Evolutionary conservation across 2,329 filamentous ascomycete species (phyloP), one percentile per base, ranked within the genome.

Genomic region (Nemania diffusa): DNA sequence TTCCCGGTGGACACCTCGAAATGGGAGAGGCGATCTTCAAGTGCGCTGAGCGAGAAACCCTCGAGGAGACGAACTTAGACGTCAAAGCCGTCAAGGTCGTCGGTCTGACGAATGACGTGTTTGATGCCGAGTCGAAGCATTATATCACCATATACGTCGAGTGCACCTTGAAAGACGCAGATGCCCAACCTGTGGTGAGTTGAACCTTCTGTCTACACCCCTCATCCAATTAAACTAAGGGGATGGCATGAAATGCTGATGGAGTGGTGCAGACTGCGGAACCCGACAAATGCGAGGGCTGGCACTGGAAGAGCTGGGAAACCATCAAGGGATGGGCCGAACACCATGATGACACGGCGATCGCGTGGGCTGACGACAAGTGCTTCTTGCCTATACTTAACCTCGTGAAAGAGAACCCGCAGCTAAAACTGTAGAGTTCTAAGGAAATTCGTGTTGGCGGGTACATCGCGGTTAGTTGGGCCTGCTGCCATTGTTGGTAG

Each of bases 1-100:
- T 93, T 15, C 91, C 92, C 0, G 92, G 92, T 24, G 92, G 92
- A 0, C 91, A 95, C 73, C 84, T 94, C 17, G 92, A 95, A 68
- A 85, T 87, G 64, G 85, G 86, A 68, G 92, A 95, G 75, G 82
- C 82, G 1, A 84, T 88, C 34, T 82, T 88, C 22, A 77, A 79
- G 0, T 93, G 91, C 65, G 91, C 91, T 0, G 84, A 80, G 53
- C 85, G 92, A 3, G 92, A 95, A 78, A 82, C 87, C 0, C 75
- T 87, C 0, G 92, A 95, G 76, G 92, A 95, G 74, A 93, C 92
- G 0, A 90, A 86, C 0, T 81, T 93, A 0, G 73, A 78, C 0
- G 81, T 93, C 1, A 80, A 77, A 1, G 82, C 84, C 6, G 56
- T 86, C 5, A 82, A 81, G 52, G 84, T 91, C 44, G 70, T 90